Base-by-base conservation (phyloP, 2,329 filamentous ascomycete species). In the Hansfordia pulvinata region DNA sequence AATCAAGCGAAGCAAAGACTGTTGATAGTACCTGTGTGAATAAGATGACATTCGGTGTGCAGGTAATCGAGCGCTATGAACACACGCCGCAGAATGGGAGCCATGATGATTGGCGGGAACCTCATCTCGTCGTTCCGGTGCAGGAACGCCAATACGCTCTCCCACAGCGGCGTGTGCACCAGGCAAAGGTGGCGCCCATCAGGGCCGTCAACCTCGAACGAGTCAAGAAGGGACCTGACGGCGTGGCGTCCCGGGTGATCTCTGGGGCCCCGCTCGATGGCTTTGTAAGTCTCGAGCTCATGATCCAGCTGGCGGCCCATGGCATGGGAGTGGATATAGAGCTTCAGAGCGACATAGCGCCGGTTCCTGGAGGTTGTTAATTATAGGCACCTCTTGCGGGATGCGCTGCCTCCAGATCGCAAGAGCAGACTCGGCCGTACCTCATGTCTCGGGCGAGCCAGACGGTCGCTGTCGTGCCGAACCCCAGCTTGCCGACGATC, bases 51-150 rank as follows among this genome's bases (percentile, higher is more conserved):
- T 32, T 62, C 53, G 2, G 40, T 53, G 33, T 64, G 61, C 2
- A 66, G 35, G 33, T 45, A 64, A 18, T 64, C 56, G 18, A 64
- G 33, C 1, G 53, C 58, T 7, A 54, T 35, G 27, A 64, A 58
- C 1, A 63, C 33, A 0, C 43, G 50, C 4, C 42, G 35, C 10
- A 64, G 48, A 1, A 52, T 33, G 15, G 52, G 37, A 5, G 45
- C 48, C 0, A 60, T 25, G 3, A 57, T 38, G 1, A 42, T 39
- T 4, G 31, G 29, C 3, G 53, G 50, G 2, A 64, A 41, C 22
- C 49, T 49, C 27, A 34, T 30, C 1, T 49, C 31, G 5, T 53
- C 55, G 28, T 59, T 60, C 11, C 55, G 54, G 19, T 33, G 35
- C 5, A 62, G 34, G 24, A 61, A 56, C 2, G 41, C 35, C 22